phyloP scores from a whole-genome alignment of 2,329 filamentous ascomycete species.

The Pseudogymnoascus sp. region DNA sequence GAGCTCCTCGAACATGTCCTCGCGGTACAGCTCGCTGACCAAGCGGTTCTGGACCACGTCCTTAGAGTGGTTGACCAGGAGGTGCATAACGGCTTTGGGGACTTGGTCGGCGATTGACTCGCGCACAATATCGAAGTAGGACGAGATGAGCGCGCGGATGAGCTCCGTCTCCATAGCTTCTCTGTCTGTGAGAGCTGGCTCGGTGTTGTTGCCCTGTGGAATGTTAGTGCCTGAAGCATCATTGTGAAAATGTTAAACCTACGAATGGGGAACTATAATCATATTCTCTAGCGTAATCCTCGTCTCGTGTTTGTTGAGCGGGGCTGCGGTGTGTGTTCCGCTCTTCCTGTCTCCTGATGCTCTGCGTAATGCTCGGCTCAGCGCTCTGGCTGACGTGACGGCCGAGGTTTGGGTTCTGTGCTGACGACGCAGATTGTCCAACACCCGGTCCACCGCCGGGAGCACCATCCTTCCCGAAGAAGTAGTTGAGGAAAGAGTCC shows the following conservation, averaged over 20 bases:
- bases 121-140: conserved; percentile 98
- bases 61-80: conserved; percentile 96
- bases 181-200: conserved; percentile 86
- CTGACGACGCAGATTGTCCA: conserved; percentile 28
- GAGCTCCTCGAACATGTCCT: conserved; percentile 80
- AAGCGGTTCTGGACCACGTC: conserved; percentile 96
- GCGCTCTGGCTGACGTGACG: conserved; percentile 70
- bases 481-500: conserved; percentile 96
- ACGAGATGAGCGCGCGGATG: conserved; percentile 90
- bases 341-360: conserved; percentile 64
- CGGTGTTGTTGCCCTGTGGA: conserved; percentile 49
- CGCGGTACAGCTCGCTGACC: conserved; percentile 91
- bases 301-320: conserved; percentile 41
- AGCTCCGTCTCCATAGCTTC: conserved; percentile 97
- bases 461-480: conserved; percentile 89
- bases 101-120: conserved; percentile 99
- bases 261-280: conserved; percentile 39
- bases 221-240: conserved; percentile 15
- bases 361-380: conserved; percentile 77
- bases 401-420: conserved; percentile 30
- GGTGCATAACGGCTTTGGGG: conserved; percentile 97
- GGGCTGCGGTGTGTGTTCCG: conserved; percentile 31
- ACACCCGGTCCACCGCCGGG: conserved; percentile 33
- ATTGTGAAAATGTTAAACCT: conserved; percentile 27
- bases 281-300: conserved; percentile 30